These are phyloP conservation scores for Trypanosoma melophagium DNA, from an alignment of 208 protist species.

Conservation along the genomic window DNA sequence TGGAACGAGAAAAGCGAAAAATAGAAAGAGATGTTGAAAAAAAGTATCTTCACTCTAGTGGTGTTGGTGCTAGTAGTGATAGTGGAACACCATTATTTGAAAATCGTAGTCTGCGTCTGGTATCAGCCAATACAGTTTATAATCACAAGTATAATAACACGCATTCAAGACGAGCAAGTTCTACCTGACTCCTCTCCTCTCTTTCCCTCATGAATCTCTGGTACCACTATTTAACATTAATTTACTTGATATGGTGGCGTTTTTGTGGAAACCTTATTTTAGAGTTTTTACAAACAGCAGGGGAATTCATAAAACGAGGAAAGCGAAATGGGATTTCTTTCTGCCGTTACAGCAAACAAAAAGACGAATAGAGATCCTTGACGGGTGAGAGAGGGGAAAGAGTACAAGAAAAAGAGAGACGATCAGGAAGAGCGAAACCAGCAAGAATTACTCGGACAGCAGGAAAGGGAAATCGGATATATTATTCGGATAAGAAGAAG, in stretches of 20 bases:
- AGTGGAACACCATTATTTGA: not conserved
- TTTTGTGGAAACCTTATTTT: not conserved
- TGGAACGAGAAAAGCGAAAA: slow-evolving; percentile 23
- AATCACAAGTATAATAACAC: slow-evolving; percentile 3
- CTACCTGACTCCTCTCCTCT: slow-evolving; percentile 24
- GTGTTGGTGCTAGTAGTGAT: not conserved
- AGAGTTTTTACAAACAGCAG: not conserved
- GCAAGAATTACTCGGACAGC: not conserved
- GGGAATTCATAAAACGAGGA: too few species aligned
- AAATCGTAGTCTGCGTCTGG: slow-evolving; percentile 10
- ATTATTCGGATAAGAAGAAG: too few species aligned
- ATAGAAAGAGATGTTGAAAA: slow-evolving; percentile 31
- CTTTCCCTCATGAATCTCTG: slow-evolving; percentile 14
- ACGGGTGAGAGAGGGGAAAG: not conserved
- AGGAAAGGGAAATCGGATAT: too few species aligned
- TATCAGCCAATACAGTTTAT: slow-evolving; percentile 17
- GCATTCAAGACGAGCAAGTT: not conserved
- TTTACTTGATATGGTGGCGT: slow-evolving; percentile 7
- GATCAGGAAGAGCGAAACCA: not conserved
- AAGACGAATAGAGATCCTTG: not conserved
- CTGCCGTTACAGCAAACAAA: not conserved
- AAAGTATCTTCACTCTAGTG: not conserved
- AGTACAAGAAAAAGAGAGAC: not conserved
- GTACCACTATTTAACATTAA: not conserved
- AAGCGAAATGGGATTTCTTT: too few species aligned